Conservation (phyloP, 1,139 yeast genomes). For the Yamadazyma mexicana region DNA sequence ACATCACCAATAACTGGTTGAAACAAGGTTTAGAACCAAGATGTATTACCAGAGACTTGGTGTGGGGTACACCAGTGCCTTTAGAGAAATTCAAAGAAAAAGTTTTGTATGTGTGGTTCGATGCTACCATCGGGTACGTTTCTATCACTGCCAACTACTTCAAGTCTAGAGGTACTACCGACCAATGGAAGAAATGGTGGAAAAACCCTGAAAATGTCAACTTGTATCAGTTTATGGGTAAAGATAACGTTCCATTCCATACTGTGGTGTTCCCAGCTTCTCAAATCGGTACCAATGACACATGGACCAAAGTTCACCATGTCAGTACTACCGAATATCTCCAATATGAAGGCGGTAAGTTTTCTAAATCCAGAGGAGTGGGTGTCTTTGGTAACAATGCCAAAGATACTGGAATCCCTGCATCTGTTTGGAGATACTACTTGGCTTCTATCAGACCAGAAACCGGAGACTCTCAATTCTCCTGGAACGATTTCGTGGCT, state of each 20-base stretch:
- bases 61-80: constrained; percentile 99
- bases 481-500: constrained; percentile 94
- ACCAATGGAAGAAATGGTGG: constrained; percentile 87
- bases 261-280: constrained; percentile 96
- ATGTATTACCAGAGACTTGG: constrained; percentile 94
- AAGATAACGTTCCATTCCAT: constrained; percentile 98
- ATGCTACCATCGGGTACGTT: constrained; percentile 94
- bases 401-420: constrained; percentile 82
- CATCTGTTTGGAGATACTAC: constrained; percentile 98
- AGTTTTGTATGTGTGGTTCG: constrained; percentile 97
- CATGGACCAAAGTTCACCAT: constrained; percentile 91
- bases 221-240: constrained; percentile 97
- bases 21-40: constrained; percentile 92
- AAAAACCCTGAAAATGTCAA: constrained; percentile 80
- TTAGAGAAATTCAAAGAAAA: constrained; percentile 74
- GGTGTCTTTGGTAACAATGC: constrained; percentile 99
- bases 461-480: constrained; percentile 91
- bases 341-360: constrained; percentile 97
- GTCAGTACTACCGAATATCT: constrained; percentile 92
- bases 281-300: constrained; percentile 81
- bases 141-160: constrained; percentile 95
- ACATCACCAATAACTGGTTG: constrained; percentile 89
- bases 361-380: constrained; percentile 92
- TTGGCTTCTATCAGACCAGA: constrained; percentile 93
- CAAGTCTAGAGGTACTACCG: constrained; percentile 43